phyloP scores from a whole-genome alignment of 225 moss, liverwort and hornwort genomes.

The Antitrichia curtipendula region DNA sequence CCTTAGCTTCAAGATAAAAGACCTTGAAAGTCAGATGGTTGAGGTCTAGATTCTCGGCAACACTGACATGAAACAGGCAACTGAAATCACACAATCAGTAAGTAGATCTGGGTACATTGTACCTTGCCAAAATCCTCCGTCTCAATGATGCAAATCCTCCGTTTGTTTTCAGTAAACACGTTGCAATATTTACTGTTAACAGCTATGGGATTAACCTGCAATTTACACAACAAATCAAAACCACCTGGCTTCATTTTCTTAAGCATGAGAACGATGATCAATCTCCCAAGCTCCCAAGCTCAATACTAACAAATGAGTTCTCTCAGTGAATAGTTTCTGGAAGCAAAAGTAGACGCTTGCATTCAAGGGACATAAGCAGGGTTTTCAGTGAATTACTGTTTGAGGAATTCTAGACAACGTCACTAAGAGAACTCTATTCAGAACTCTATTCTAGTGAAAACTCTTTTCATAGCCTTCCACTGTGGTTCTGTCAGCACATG shows the following conservation, averaged over 20 bases:
- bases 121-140: conserved; percentile 91
- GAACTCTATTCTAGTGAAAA: background rate
- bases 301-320: background rate
- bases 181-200: conserved; percentile 98
- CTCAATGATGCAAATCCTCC: conserved; percentile 53
- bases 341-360: background rate
- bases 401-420: background rate
- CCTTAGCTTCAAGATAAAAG: background rate
- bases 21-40: background rate
- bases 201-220: conserved; percentile 97
- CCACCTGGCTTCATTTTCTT: background rate
- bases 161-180: conserved; percentile 94
- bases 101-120: background rate
- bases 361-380: background rate
- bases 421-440: background rate
- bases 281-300: background rate
- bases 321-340: background rate
- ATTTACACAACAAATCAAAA: background rate
- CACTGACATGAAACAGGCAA: background rate
- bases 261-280: background rate
- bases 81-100: background rate
- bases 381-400: background rate
- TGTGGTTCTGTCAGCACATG: background rate
- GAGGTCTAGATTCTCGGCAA: background rate
- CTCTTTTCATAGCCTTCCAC: background rate